phyloP scores from a whole-genome alignment of 1,284 basidiomycete species.

The Serendipita sp. region DNA sequence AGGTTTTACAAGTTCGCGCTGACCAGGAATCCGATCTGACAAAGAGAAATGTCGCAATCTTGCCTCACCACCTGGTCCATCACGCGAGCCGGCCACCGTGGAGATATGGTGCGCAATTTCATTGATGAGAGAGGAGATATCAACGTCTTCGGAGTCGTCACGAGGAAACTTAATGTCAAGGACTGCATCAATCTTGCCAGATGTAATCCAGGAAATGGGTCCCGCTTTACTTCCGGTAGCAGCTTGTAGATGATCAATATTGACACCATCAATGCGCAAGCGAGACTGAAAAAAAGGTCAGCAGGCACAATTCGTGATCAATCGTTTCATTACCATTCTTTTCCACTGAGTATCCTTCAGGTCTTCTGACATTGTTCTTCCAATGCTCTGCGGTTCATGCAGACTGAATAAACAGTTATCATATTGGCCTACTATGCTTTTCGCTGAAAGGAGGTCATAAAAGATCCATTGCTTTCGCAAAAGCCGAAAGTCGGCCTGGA shows the following conservation, averaged over 20 bases:
- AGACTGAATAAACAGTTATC: conserved; percentile 96
- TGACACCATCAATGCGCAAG: conserved; percentile 91
- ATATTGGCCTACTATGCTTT: conserved; percentile 92
- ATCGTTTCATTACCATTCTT: conserved; percentile 55
- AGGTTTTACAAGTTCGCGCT: conserved; percentile 74
- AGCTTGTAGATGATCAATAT: conserved; percentile 89
- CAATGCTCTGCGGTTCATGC: conserved; percentile 93
- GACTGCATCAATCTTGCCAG: conserved; percentile 92
- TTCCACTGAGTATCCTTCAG: conserved; percentile 70
- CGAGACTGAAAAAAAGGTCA: conserved; percentile 47
- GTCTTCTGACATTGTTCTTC: conserved; percentile 74
- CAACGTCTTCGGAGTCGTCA: conserved; percentile 57
- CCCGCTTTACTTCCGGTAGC: conserved; percentile 65
- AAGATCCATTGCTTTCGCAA: conserved; percentile 93
- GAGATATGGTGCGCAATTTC: conserved; percentile 82
- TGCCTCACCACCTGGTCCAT: conserved; percentile 20
- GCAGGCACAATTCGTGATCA: neutral
- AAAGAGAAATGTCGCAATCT: conserved; percentile 31
- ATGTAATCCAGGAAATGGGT: conserved; percentile 92
- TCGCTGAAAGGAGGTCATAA: conserved; percentile 83
- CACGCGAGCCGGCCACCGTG: conserved; percentile 19
- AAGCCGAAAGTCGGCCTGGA: conserved; percentile 75
- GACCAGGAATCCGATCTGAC: conserved; percentile 71
- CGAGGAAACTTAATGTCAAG: conserved; percentile 95
- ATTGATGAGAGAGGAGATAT: conserved; percentile 78